Evolutionary conservation across 768 basidiomycete genomes (phyloP).

Genomic region (Leccinum aurantiacum): DNA sequence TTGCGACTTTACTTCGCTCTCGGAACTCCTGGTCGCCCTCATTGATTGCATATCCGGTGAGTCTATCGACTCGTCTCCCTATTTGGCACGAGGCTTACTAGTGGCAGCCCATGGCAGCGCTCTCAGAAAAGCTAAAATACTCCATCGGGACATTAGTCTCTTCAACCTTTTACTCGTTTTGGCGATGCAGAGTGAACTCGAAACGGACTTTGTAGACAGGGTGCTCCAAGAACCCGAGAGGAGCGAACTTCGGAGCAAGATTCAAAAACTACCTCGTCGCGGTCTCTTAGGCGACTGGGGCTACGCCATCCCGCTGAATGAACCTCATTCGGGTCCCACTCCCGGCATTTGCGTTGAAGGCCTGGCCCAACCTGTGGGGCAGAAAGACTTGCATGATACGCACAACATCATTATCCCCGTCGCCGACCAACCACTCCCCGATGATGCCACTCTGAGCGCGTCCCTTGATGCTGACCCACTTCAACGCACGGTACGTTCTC

Average conservation of each 20-base stretch:
- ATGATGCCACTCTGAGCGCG: neutral
- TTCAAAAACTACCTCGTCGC: neutral
- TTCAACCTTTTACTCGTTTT: slow-evolving; percentile 7
- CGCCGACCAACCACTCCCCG: neutral
- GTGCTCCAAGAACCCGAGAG: neutral
- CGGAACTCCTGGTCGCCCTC: neutral
- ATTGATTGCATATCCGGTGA: neutral
- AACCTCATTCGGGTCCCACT: no score
- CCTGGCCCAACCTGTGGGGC: no score
- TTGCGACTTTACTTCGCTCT: neutral
- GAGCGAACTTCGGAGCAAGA: no score
- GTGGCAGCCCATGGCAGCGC: slow-evolving; percentile 1
- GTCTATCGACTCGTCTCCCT: neutral
- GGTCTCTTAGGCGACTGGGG: slow-evolving; percentile 9
- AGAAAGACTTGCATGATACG: neutral
- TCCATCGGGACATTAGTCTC: slow-evolving; percentile 9
- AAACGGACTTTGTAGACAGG: neutral
- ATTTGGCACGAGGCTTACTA: neutral
- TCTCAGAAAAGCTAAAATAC: neutral
- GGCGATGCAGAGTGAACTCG: neutral
- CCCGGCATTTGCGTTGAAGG: no score
- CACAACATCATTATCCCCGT: neutral
- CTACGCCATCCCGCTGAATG: neutral
- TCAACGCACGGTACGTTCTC: neutral
- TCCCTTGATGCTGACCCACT: neutral